phyloP scores from a whole-genome alignment of 192 early-diverging fungal species.

The Rhizoclosmatium globosum region DNA sequence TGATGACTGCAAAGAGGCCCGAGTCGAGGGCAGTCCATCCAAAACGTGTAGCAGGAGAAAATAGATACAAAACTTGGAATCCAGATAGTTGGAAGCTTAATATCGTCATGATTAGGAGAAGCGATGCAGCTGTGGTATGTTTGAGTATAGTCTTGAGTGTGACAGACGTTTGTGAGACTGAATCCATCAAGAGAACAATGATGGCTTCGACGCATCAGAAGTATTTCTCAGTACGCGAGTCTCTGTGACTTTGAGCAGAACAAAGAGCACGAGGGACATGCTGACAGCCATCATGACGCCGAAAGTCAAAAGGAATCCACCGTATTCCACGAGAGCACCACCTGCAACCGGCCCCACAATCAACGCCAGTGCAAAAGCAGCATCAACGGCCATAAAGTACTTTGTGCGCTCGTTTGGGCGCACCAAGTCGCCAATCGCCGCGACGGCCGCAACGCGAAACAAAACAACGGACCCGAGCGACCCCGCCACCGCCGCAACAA shows the following conservation, averaged over 20 bases:
- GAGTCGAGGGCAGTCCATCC: slow-evolving; percentile 20
- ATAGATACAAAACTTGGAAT: slow-evolving; percentile 11
- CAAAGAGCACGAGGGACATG: neutral
- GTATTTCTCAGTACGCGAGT: neutral
- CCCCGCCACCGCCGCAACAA: neutral
- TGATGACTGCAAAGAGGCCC: slow-evolving; percentile 10
- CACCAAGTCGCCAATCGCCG: neutral
- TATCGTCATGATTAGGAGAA: slow-evolving; percentile 5
- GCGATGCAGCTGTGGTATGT: neutral
- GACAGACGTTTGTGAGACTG: neutral
- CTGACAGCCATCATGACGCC: neutral
- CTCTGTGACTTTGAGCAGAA: slow-evolving; percentile 2
- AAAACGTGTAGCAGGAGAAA: neutral
- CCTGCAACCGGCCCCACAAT: slow-evolving; percentile 16
- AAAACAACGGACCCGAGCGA: neutral
- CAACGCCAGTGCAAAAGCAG: slow-evolving; percentile 2
- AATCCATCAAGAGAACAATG: neutral
- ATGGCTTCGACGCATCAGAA: neutral
- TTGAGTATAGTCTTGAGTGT: neutral
- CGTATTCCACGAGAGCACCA: neutral
- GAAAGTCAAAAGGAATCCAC: slow-evolving; percentile 13
- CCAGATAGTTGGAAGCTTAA: neutral
- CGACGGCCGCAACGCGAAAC: slow-evolving; percentile 9
- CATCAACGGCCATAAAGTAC: slow-evolving; percentile 24
- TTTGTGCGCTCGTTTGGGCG: neutral